These are phyloP conservation scores for Sugiyamaella sp. DNA, from an alignment of 1,139 yeast genomes.

Conservation along the genomic window DNA sequence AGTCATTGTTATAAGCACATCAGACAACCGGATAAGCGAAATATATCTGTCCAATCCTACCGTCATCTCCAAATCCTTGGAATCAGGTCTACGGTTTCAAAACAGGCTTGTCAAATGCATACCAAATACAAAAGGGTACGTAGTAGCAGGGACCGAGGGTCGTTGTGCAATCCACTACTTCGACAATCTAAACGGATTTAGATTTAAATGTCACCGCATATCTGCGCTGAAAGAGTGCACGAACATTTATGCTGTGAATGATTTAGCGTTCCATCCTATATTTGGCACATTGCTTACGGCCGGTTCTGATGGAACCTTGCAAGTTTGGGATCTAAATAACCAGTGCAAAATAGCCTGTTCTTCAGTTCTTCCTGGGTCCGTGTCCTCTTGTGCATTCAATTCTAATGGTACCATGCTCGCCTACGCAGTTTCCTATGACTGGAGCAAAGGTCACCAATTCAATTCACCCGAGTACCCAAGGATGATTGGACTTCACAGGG, in stretches of 20 bases:
- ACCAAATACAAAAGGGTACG: conserved; percentile 89
- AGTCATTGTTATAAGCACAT: conserved; percentile 86
- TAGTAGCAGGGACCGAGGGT: conserved; percentile 92
- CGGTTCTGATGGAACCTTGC: conserved; percentile 92
- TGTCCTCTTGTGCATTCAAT: conserved; percentile 80
- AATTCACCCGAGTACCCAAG: conserved; percentile 77
- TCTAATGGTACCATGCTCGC: conserved; percentile 84
- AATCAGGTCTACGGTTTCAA: conserved; percentile 88
- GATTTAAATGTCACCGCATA: conserved; percentile 90
- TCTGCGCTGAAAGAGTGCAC: conserved; percentile 44
- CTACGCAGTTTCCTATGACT: conserved; percentile 89
- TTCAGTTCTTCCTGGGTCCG: conserved; percentile 70
- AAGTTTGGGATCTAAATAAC: conserved; percentile 96
- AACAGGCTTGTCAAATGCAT: conserved; percentile 82
- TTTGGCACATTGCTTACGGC: conserved; percentile 93
- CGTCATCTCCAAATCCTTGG: conserved; percentile 68
- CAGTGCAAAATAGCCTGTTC: conserved; percentile 83
- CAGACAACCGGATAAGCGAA: conserved; percentile 79
- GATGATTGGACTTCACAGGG: conserved; percentile 67
- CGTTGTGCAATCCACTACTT: conserved; percentile 91
- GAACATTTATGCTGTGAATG: conserved; percentile 75
- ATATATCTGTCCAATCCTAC: conserved; percentile 81
- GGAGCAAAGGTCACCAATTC: conserved; percentile 83
- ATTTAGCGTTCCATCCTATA: conserved; percentile 83
- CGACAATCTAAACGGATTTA: conserved; percentile 65